Conservation (phyloP, 2,329 filamentous ascomycete genomes). For the Pseudogymnoascus sp. region DNA sequence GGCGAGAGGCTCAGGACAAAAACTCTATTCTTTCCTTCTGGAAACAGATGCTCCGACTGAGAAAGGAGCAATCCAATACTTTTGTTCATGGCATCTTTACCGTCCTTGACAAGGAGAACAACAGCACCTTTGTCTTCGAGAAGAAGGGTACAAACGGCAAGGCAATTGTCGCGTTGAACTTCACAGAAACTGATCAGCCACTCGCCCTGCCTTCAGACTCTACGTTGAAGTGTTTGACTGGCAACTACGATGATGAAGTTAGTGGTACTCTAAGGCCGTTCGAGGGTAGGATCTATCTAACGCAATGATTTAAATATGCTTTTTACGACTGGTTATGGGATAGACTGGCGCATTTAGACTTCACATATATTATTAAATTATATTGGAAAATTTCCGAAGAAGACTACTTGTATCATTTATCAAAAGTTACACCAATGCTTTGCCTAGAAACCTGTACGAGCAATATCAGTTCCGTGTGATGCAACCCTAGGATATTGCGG, state of each 20-base stretch:
- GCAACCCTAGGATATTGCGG: not conserved
- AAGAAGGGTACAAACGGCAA: conserved; percentile 32
- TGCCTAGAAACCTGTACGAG: not conserved
- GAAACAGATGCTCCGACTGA: conserved; percentile 23
- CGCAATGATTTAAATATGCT: not conserved
- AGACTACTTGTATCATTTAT: not conserved
- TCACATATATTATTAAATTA: not conserved
- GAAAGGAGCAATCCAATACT: conserved; percentile 46
- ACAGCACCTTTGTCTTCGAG: conserved; percentile 39
- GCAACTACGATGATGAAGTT: conserved; percentile 2
- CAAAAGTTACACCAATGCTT: not conserved
- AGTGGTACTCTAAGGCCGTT: not conserved
- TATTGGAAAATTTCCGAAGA: not conserved
- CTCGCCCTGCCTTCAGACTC: not conserved
- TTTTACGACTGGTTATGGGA: not conserved
- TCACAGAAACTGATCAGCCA: conserved; percentile 33
- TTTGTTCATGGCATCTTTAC: conserved; percentile 57
- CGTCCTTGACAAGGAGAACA: conserved; percentile 40
- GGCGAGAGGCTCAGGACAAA: conserved; percentile 36
- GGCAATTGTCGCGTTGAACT: conserved; percentile 40
- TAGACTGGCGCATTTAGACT: conserved; percentile 1
- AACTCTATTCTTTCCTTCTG: conserved; percentile 25
- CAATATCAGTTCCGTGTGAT: not conserved
- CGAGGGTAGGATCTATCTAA: not conserved
- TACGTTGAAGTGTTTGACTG: not conserved